phyloP scores from a whole-genome alignment of 768 basidiomycete species.

The Lanmaoa rubissima region DNA sequence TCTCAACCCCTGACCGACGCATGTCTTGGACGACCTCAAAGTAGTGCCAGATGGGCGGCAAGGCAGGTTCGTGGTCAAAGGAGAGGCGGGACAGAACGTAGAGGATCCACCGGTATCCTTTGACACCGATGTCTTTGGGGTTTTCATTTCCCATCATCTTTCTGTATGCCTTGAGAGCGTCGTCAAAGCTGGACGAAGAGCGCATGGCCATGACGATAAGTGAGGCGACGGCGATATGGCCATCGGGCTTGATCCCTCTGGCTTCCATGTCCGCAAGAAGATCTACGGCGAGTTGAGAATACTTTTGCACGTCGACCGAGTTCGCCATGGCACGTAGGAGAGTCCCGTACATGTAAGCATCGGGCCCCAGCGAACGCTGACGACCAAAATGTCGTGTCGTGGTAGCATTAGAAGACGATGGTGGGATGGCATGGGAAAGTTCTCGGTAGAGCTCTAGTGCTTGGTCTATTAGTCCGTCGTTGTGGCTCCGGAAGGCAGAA shows the following conservation, averaged over 20 bases:
- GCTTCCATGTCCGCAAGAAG: constrained; percentile 68
- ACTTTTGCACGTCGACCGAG: constrained; percentile 46
- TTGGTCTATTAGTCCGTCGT: constrained; percentile 45
- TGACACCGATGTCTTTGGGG: constrained; percentile 44
- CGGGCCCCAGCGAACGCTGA: constrained; percentile 43
- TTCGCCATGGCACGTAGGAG: constrained; percentile 48
- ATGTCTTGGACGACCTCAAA: constrained; percentile 81
- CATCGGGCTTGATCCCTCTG: constrained; percentile 44
- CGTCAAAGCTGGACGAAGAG: constrained; percentile 47
- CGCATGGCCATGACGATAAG: constrained; percentile 69
- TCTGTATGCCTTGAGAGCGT: constrained; percentile 64
- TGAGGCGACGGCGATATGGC: constrained; percentile 46
- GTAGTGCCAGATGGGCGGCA: constrained; percentile 51
- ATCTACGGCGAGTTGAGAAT: constrained; percentile 44
- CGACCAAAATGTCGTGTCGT: constrained; percentile 21
- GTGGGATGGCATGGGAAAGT: constrained; percentile 36
- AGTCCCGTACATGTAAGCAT: constrained; percentile 52
- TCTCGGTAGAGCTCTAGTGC: constrained; percentile 56
- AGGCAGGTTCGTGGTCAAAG: constrained; percentile 41
- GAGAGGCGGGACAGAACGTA: constrained; percentile 59
- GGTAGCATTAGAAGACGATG: constrained; percentile 13
- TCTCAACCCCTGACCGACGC: constrained; percentile 57
- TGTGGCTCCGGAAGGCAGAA: constrained; percentile 32
- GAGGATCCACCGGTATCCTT: constrained; percentile 64
- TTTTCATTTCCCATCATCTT: constrained; percentile 31